Conservation (phyloP, 2,329 filamentous ascomycete genomes). For the Trichophyton verrucosum region DNA sequence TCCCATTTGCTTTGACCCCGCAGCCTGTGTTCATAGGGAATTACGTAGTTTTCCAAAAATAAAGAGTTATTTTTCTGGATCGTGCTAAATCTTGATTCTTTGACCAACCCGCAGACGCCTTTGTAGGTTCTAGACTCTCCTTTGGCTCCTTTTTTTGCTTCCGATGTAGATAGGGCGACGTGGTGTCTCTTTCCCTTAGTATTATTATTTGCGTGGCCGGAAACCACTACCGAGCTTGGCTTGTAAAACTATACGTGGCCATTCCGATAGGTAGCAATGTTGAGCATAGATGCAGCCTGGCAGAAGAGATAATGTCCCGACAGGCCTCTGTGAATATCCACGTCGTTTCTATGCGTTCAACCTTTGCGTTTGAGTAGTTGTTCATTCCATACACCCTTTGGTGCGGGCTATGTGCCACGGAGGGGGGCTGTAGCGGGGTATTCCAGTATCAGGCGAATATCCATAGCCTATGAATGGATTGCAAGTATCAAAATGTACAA, state of each 20-base stretch:
- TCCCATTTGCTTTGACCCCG: neutral
- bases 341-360: neutral
- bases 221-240: neutral
- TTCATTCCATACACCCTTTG: neutral
- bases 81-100: neutral
- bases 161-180: neutral
- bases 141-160: neutral
- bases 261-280: neutral
- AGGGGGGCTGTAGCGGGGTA: neutral
- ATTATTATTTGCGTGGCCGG: neutral
- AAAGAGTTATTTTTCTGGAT: too few species aligned
- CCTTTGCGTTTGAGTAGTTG: neutral
- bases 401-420: neutral
- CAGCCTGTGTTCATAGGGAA: neutral
- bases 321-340: neutral
- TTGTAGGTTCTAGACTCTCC: neutral
- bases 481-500: neutral
- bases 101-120: neutral
- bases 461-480: neutral
- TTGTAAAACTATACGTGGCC: neutral
- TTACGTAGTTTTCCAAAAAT: too few species aligned
- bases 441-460: neutral
- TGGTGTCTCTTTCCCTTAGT: neutral
- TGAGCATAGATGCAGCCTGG: neutral
- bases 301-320: neutral